Percentiles rank a stretch among this genome's conserved stretches.
These are phyloP conservation scores for Vicia sativa DNA, from an alignment of 306 rosid genomes.

Conservation along the genomic window DNA sequence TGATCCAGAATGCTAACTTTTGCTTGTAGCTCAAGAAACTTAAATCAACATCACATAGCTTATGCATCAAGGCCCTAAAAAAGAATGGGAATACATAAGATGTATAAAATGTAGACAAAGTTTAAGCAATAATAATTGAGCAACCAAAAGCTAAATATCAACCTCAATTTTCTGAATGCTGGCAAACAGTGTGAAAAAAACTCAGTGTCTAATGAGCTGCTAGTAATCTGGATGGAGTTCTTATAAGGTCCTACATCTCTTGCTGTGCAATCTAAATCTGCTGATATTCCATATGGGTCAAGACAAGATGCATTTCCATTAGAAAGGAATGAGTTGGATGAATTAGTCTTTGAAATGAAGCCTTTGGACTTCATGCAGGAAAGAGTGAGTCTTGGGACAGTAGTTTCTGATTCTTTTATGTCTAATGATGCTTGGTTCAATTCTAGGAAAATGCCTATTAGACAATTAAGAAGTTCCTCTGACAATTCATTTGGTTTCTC, in stretches of 20 bases:
- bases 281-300: conserved; percentile 71
- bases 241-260: conserved; percentile 80
- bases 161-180: conserved; percentile 68
- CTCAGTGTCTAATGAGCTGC: conserved; percentile 52
- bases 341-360: conserved; percentile 54
- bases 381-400: conserved; percentile 58
- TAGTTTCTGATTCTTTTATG: conserved; percentile 60
- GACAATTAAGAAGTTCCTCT: conserved; percentile 72
- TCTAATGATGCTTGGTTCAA: conserved; percentile 60
- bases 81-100: neutral
- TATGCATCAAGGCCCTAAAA: conserved; percentile 66
- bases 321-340: conserved; percentile 59
- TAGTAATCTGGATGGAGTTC: conserved; percentile 74
- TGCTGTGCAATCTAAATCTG: conserved; percentile 60
- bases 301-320: conserved; percentile 48
- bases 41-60: conserved; percentile 65
- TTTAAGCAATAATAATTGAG: neutral
- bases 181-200: conserved; percentile 52
- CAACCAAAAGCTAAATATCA: conserved; percentile 13
- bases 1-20: conserved; percentile 95
- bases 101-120: neutral
- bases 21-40: conserved; percentile 82
- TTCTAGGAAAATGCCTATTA: conserved; percentile 71
- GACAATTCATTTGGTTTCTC: conserved; percentile 82
- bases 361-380: conserved; percentile 76